Evolutionary conservation across 495 filamentous ascomycete genomes (phyloP), one percentile per base, ranked within the genome.

Genomic region (Sabuloglossum arenarium): DNA sequence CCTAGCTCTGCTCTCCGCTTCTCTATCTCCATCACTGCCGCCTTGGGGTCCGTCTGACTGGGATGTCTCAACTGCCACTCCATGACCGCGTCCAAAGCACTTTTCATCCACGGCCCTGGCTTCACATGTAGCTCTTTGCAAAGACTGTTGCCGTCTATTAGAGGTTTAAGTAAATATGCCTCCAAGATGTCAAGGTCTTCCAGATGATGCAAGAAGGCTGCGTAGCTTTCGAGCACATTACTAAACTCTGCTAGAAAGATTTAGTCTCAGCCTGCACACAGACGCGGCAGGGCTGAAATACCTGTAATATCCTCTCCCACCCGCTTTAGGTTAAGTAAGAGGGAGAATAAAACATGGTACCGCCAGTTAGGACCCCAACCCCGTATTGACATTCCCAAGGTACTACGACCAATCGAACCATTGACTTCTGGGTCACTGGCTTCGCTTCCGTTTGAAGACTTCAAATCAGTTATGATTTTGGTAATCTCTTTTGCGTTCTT

Each of bases 11-110:
- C 64, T 59, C 70, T 71, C 64, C 71, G 73, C 42, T 64, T 64
- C 42, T 65, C 58, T 19, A 91, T 73, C 62, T 81, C 79, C 59
- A 85, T 78, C 57, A 94, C 70, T 5, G 74, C 86, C 23, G 71
- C 75, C 6, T 72, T 64, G 19, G 79, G 73, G 54, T 84, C 79
- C 6, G 70, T 72, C 6, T 67, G 68, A 1, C 76, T 76, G 2
- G 88, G 86, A 64, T 96, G 78, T 30, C 82, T 71, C 28, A 97
- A 71, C 69, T 97, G 93, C 86, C 88, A 96, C 56, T 78, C 77
- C 65, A 91, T 73, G 29, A 80, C 79, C 16, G 82, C 68, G 8
- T 85, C 79, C 46, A 91, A 63, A 14, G 86, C 88, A 56, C 70
- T 69, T 57, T 76, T 75, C 74, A 88, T 78, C 90, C 90, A 97